Evolutionary conservation across 768 basidiomycete genomes (phyloP), one percentile per base, ranked within the genome.

Genomic region (Lactarius sanguifluus): DNA sequence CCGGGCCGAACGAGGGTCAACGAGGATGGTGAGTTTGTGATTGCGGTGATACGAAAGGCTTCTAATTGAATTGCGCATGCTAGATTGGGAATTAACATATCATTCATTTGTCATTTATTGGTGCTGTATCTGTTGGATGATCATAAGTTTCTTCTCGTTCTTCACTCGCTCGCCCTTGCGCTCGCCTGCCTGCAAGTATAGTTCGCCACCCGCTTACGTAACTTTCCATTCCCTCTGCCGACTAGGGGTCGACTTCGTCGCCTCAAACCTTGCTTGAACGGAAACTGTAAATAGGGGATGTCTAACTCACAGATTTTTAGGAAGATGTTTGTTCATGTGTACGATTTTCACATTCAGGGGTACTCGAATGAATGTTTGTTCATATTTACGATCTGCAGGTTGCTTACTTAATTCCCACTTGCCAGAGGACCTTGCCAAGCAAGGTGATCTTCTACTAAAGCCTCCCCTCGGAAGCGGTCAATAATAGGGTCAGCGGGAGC

Each of bases 61-160:
- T 13, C 56, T 57, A 36, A 34, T 40, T 16, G 34, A 56, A n/a
- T 25, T 58, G 38, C 38, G 23, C 36, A 9, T 25, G 10, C 32
- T 58, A 38, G 57, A 38, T 40, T 38, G 57, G 25, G 34, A 38
- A 38, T 38, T 58, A 58, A 58, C 36, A 40, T 58, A 58, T 58
- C 57, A 36, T 36, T 28, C 50, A 55, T 61, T 61, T 50, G 41
- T 56, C 10, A 47, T 41, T 6, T 18, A 10, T 32, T 32, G 15
- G 30, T n/a, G 60, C 30, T 61, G 41, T 61, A 45, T 34, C n/a
- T 32, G 60, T 61, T 43, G 28, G 25, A 28, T 61, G 43, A 45
- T 12, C 43, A 45, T 45, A 32, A 61, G 15, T 50, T 38, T 43
- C 43, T 45, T 43, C 41, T 30, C 1, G 18, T 18, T 43, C 60